Base-by-base conservation (phyloP, 2,329 filamentous ascomycete genomes). In the Teratosphaeria gauchensis region DNA sequence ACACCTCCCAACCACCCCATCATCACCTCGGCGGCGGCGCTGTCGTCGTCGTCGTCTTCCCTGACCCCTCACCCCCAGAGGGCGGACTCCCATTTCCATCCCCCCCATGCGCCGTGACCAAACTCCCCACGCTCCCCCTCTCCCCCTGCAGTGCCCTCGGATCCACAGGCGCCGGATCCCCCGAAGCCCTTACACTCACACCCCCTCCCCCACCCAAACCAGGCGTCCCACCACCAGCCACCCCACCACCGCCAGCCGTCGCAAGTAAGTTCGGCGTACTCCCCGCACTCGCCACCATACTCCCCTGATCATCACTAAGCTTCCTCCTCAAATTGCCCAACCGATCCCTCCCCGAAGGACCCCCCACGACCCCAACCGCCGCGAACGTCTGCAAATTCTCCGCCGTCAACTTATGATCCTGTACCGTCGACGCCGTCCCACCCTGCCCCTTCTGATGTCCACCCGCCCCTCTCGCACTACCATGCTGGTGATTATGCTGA, bases 371-470 rank as follows among this genome's bases (percentile, higher is more conserved):
- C 24, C 24, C 24, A 28, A 28, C 56, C 28, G 35, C 21, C 16
- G 57, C 58, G 14, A 71, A 64, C 53, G 66, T 70, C 54, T 69
- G 60, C 62, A 73, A 70, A 46, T 72, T 72, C 59, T 69, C 70
- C 51, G 63, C 62, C 28, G 64, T 67, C 12, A 65, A 53, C 42
- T 55, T 42, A 16, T 59, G 53, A 53, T 56, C 31, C 35, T 56
- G n/a, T 12, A 56, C 24, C 24, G 24, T 4, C 24, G 24, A 28
- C 2, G 4, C 4, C 24, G 2, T 28, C 24, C 24, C 24, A 28
- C 2, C 24, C 24, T 28, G 24, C 24, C 24, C 24, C 4, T 28
- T 28, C 24, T 28, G 2, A 2, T 28, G 24, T 4, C 24, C 24
- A 28, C 24, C 24, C 2, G 4, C 24, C 24, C 24, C 24, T 28